Evolutionary conservation across 2,329 filamentous ascomycete genomes (phyloP).

Genomic region (Colletotrichum sp.): DNA sequence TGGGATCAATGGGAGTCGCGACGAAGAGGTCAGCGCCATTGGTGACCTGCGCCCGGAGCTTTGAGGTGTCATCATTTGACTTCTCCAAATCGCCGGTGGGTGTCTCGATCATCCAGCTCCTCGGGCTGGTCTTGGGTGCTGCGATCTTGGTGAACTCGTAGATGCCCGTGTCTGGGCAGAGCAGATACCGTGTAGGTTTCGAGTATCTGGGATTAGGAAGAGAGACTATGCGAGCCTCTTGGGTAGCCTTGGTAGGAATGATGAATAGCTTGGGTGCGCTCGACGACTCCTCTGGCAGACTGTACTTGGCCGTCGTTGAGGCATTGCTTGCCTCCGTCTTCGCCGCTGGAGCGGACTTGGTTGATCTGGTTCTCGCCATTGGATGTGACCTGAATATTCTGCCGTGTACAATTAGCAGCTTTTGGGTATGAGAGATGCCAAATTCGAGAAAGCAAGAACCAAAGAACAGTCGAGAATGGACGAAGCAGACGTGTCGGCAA

Average conservation of each 20-base stretch:
- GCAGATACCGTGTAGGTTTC: constrained; percentile 63
- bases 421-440: background rate
- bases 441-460: background rate
- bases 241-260: constrained; percentile 58
- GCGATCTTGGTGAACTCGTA: constrained; percentile 69
- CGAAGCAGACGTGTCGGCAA: background rate
- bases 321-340: constrained; percentile 32
- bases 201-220: constrained; percentile 64
- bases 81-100: constrained; percentile 22
- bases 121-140: constrained; percentile 56
- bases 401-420: background rate
- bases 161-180: constrained; percentile 66
- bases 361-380: constrained; percentile 58
- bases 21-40: constrained; percentile 78
- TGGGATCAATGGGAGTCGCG: constrained; percentile 81
- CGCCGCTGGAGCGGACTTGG: constrained; percentile 37
- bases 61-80: constrained; percentile 17
- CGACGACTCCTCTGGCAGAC: constrained; percentile 41
- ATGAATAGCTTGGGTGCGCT: constrained; percentile 64
- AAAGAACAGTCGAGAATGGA: background rate
- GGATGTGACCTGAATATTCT: background rate
- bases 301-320: constrained; percentile 40
- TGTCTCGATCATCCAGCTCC: constrained; percentile 66
- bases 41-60: constrained; percentile 46
- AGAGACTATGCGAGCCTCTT: constrained; percentile 63